Evolutionary conservation across 1,284 basidiomycete genomes (phyloP), one percentile per base, ranked within the genome.

Genomic region (Irpex rosettiformis): DNA sequence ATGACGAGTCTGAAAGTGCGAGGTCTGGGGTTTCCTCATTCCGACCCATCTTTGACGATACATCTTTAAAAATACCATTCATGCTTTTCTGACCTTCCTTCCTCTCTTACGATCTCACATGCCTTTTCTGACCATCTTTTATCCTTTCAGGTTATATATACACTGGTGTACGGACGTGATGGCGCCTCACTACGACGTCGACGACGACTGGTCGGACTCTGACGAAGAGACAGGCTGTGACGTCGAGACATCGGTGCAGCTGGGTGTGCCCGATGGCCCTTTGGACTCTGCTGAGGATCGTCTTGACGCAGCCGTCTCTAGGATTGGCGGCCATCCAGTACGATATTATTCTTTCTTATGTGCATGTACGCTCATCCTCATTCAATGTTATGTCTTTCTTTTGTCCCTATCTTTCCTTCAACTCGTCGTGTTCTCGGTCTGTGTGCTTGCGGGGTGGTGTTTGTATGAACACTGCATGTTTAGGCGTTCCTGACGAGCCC

Each of bases 241-340:
- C 56, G 73, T 82, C 64, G 86, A 89, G 73, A 90, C 90, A 10
- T 77, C 83, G 42, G 88, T 92, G 55, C 75, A 90, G 55, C 77
- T 93, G 55, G 91, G 91, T 66, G 70, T 93, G 21, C 88, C 91
- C 11, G 91, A 93, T 68, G 91, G 89, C 59, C 64, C 72, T 55
- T 75, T 93, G 58, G 77, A 82, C 61, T 74, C 75, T 57, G 65
- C 77, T 58, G 67, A 75, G 48, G 89, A 92, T 69, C 69, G 87
- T 62, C 71, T 71, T 62, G 90, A 93, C 72, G 86, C 83, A 54
- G 85, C 86, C 59, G 89, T 93, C 65, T 93, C 91, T 72, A 86
- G 91, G 73, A 86, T 93, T 65, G 91, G 91, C 70, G 91, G 91
- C 69, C 81, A 80, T 77, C 91, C 91, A 81, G 91, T 93, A 87